These are phyloP conservation scores for Primulina huaijiensis DNA, from an alignment of 257 asterid genomes.

Conservation along the genomic window DNA sequence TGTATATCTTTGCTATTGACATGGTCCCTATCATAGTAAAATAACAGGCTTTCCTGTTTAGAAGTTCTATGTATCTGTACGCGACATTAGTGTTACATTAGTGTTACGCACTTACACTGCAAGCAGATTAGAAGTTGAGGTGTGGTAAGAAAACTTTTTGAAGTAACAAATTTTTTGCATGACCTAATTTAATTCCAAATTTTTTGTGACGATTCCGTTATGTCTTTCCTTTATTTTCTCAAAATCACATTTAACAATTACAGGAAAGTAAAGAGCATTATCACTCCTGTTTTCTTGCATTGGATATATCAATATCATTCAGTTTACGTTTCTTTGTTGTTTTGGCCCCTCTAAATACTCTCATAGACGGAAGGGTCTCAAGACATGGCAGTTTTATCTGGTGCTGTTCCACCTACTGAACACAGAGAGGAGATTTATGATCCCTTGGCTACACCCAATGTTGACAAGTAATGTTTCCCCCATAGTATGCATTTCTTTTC, in stretches of 20 bases:
- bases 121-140: constrained; percentile 3
- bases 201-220: not conserved
- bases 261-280: not conserved
- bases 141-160: constrained; percentile 15
- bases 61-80: not conserved
- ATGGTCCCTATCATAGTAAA: constrained; percentile 9
- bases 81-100: not conserved
- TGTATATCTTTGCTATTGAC: constrained; percentile 5
- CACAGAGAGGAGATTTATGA: constrained; percentile 71
- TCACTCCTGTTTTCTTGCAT: not conserved
- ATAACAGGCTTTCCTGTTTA: not conserved
- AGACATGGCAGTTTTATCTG: constrained; percentile 60
- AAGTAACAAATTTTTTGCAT: not conserved
- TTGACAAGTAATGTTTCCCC: constrained; percentile 63
- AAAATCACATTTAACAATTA: not conserved
- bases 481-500: constrained; percentile 2
- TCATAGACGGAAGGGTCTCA: constrained; percentile 68
- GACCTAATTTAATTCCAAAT: not conserved
- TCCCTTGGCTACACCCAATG: constrained; percentile 88
- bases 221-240: not conserved
- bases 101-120: not conserved
- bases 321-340: not conserved
- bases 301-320: constrained; percentile 1
- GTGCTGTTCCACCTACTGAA: constrained; percentile 58
- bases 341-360: constrained; percentile 6